Percentiles rank a stretch among this genome's conserved stretches.
Conservation (phyloP, 2,329 filamentous ascomycete genomes). For the Penicillium digitatum region DNA sequence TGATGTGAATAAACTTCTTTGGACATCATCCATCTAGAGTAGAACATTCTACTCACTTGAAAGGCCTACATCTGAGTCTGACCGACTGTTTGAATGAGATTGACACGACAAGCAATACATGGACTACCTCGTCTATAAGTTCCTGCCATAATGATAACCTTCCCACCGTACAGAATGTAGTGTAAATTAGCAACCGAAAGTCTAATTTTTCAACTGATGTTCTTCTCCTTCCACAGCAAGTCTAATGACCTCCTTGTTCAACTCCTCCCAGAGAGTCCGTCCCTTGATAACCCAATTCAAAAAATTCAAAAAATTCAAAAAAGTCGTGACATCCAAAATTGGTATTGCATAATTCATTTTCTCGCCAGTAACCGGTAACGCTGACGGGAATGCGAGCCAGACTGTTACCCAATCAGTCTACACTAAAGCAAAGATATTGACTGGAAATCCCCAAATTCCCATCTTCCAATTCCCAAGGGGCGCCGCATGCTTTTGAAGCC, state of each 20-base stretch:
- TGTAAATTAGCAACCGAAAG: not conserved
- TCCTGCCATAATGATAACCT: not conserved
- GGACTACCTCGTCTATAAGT: not conserved
- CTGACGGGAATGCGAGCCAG: constrained; percentile 34
- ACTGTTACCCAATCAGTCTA: constrained; percentile 35
- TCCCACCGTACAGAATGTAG: not conserved
- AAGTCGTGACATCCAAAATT: constrained; percentile 24
- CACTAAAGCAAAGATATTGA: constrained; percentile 37
- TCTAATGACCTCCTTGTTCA: constrained; percentile 12
- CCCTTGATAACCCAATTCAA: constrained; percentile 16
- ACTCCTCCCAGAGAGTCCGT: constrained; percentile 3
- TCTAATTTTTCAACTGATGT: constrained; percentile 4
- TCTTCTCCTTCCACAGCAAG: constrained; percentile 8
- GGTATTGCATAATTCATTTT: constrained; percentile 42
- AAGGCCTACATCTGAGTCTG: not conserved
- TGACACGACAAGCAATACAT: not conserved
- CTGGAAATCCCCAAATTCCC: constrained; percentile 20
- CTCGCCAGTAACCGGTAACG: constrained; percentile 31
- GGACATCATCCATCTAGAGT: not conserved
- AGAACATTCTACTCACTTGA: not conserved
- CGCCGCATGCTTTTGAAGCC: constrained; percentile 21
- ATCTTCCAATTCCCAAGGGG: constrained; percentile 33
- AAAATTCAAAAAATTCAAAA: constrained; percentile 9
- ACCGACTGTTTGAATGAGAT: not conserved
- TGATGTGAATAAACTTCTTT: not conserved